Conservation (phyloP, 495 filamentous ascomycete genomes). For the Mytilinidion resinicola region DNA sequence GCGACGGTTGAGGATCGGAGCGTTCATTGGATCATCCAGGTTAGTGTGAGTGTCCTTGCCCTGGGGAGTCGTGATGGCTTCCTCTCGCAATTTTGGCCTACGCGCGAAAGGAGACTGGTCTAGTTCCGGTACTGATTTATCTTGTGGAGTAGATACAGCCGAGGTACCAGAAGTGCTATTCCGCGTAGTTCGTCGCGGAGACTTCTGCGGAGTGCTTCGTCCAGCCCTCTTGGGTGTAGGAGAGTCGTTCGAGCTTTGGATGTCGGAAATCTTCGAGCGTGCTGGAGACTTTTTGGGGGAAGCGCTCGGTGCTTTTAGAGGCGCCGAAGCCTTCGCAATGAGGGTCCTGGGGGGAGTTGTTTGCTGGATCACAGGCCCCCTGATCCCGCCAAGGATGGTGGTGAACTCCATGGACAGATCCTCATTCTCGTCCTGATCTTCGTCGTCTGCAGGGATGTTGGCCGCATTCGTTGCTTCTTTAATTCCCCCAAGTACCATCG, state of each 20-base stretch:
- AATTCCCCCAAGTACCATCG: constrained; percentile 63
- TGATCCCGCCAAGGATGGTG: constrained; percentile 60
- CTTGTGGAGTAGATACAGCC: constrained; percentile 2
- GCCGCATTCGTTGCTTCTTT: constrained; percentile 16
- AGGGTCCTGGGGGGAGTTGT: constrained; percentile 11
- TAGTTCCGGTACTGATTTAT: constrained; percentile 6
- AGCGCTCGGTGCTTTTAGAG: constrained; percentile 2
- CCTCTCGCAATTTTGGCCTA: not conserved
- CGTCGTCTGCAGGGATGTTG: not conserved
- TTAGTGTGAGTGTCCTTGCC: not conserved
- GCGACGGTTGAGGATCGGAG: constrained; percentile 21
- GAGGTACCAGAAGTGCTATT: constrained; percentile 11
- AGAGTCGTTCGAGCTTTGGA: not conserved
- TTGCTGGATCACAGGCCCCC: constrained; percentile 26
- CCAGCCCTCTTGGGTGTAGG: constrained; percentile 1
- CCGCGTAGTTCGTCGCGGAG: constrained; percentile 15
- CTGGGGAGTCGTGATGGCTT: too few species aligned
- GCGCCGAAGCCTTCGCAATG: constrained; percentile 5
- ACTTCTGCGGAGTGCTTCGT: constrained; percentile 11
- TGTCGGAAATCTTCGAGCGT: not conserved
- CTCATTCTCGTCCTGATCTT: constrained; percentile 52
- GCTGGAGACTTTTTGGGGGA: constrained; percentile 16
- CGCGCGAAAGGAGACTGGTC: constrained; percentile 17
- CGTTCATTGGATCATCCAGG: constrained; percentile 22
- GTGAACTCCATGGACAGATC: constrained; percentile 83